Evolutionary conservation across 371 early-diverging fungal genomes (phyloP).

Genomic region (Basidiobolus meristosporus): DNA sequence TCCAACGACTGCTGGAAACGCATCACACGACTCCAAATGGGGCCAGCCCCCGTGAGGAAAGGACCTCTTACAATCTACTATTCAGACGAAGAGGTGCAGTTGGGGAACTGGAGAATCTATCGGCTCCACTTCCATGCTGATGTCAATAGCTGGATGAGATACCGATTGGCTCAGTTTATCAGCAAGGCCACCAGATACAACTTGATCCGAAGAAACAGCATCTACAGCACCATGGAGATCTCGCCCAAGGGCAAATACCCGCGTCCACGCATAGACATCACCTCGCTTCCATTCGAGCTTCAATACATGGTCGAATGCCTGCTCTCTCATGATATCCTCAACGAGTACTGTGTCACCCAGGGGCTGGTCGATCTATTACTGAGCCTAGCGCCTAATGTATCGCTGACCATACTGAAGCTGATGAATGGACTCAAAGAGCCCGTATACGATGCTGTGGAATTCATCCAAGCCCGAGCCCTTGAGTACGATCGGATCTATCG

Average conservation of each 20-base stretch:
- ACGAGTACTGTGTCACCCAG: too few species aligned
- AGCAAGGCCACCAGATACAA: too few species aligned
- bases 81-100: neutral
- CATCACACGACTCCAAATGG: neutral
- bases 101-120: neutral
- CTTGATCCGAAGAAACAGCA: too few species aligned
- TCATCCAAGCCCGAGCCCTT: slow-evolving; percentile 3
- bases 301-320: too few species aligned
- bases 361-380: too few species aligned
- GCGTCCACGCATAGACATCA: too few species aligned
- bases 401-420: slow-evolving; percentile 8
- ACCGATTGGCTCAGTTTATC: slow-evolving; percentile 8
- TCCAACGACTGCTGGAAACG: neutral
- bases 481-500: slow-evolving; percentile 7
- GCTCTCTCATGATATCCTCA: too few species aligned
- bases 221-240: too few species aligned
- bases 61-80: neutral
- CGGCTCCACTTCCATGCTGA: neutral
- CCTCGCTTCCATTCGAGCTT: too few species aligned
- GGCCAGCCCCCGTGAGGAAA: neutral
- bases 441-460: slow-evolving; percentile 9
- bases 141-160: slow-evolving; percentile 8
- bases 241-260: too few species aligned
- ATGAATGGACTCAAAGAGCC: slow-evolving; percentile 7
- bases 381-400: too few species aligned